Evolutionary conservation across 257 asterid species (phyloP).

Genomic region (Henckelia pumila): DNA sequence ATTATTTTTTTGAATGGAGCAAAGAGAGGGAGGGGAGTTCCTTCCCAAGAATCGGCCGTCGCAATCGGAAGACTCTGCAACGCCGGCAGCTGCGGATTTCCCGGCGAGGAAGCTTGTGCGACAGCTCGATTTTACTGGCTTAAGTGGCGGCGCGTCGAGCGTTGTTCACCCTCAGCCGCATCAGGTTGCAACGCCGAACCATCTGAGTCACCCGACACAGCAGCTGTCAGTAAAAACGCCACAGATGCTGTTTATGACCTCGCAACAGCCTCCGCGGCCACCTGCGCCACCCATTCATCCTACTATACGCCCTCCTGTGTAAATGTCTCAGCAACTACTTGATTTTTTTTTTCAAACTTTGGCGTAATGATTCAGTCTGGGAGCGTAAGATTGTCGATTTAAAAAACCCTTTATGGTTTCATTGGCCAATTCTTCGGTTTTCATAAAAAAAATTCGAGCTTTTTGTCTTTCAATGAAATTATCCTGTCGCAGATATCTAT

Average conservation of each 20-base stretch:
- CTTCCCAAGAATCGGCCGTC: conserved; percentile 50
- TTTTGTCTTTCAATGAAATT: conserved; percentile 11
- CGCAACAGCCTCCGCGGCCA: conserved; percentile 52
- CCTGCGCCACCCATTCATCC: conserved; percentile 49
- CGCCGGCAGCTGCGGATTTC: conserved; percentile 49
- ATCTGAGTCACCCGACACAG: conserved; percentile 29
- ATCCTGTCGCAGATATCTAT: not conserved
- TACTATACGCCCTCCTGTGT: conserved; percentile 56
- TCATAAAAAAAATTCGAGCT: conserved; percentile 10
- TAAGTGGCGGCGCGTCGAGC: conserved; percentile 41
- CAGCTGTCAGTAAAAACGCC: conserved; percentile 30
- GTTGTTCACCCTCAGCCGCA: conserved; percentile 31
- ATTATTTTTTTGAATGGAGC: conserved; percentile 59
- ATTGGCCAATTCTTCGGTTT: not conserved
- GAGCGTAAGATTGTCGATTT: conserved; percentile 13
- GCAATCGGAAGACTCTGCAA: conserved; percentile 50
- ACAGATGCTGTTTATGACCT: conserved; percentile 45
- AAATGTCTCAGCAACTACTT: conserved; percentile 30
- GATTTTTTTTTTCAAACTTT: not conserved
- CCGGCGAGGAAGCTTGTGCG: conserved; percentile 89
- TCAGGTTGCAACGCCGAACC: conserved; percentile 38
- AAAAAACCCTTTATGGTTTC: conserved; percentile 9
- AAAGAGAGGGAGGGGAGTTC: conserved; percentile 68
- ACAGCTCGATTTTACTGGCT: conserved; percentile 92
- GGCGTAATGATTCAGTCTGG: conserved; percentile 9